Conservation (phyloP, 1,284 basidiomycete species). For the Rhodotorula sp. region DNA sequence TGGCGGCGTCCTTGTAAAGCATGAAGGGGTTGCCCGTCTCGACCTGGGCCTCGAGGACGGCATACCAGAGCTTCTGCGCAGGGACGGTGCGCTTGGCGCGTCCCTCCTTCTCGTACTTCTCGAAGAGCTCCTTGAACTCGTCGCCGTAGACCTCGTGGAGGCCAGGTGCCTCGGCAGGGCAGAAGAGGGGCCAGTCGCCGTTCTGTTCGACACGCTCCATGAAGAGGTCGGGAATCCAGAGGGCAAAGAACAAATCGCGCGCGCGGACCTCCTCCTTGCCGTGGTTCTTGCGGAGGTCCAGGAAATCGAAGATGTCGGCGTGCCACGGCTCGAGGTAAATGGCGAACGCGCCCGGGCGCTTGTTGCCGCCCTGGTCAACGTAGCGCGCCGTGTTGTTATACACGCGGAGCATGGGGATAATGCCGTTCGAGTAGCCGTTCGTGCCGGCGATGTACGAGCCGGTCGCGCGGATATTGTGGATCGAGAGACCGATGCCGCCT, state of each 20-base stretch:
- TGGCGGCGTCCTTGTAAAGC: constrained; percentile 75
- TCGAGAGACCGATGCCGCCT: constrained; percentile 93
- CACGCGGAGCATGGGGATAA: constrained; percentile 98
- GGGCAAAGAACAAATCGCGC: constrained; percentile 95
- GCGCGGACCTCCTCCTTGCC: constrained; percentile 98
- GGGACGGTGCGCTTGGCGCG: constrained; percentile 82
- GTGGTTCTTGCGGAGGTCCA: constrained; percentile 98
- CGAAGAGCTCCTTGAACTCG: constrained; percentile 88
- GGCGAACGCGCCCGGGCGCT: constrained; percentile 97
- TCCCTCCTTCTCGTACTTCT: constrained; percentile 86
- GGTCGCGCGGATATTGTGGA: constrained; percentile 95
- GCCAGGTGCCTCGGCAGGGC: constrained; percentile 91
- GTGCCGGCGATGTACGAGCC: constrained; percentile 59
- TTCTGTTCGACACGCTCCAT: constrained; percentile 90
- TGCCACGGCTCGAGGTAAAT: constrained; percentile 56
- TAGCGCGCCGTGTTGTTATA: constrained; percentile 98
- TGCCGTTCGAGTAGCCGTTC: constrained; percentile 86
- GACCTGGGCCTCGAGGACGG: constrained; percentile 93
- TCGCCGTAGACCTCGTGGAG: constrained; percentile 86
- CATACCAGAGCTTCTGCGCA: constrained; percentile 99
- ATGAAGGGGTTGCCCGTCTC: constrained; percentile 99
- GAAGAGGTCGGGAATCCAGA: constrained; percentile 97
- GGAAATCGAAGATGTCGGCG: constrained; percentile 94
- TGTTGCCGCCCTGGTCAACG: constrained; percentile 99
- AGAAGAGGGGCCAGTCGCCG: constrained; percentile 94